A percentile compares a stretch with the other conserved stretches of the same genome.
Conservation (phyloP, 208 protist species). For the Angomonas desouzai region DNA sequence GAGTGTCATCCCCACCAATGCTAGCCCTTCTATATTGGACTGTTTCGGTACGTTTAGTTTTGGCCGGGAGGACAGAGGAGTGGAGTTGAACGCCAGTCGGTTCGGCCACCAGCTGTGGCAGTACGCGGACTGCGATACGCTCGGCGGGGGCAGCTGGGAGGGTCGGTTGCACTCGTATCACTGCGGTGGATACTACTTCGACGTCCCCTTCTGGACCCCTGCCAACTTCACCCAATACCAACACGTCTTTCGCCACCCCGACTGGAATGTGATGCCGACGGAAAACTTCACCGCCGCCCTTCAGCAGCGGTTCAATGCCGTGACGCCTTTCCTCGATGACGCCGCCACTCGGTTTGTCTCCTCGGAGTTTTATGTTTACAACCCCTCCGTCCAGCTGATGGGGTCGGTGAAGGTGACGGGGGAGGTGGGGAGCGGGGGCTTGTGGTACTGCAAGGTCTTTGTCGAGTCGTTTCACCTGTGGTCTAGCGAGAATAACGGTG, state of each 20-base stretch:
- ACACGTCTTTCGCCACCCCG: conserved; percentile 13
- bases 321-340: conserved; percentile 37
- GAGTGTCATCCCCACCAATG: conserved; percentile 9
- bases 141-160: conserved; percentile 14
- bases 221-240: not conserved
- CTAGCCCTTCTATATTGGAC: not conserved
- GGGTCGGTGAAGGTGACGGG: conserved; percentile 31
- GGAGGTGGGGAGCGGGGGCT: conserved; percentile 32
- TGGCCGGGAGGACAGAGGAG: conserved; percentile 12
- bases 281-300: not conserved
- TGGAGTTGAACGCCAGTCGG: conserved; percentile 9
- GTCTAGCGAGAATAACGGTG: conserved; percentile 22
- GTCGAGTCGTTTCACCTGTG: conserved; percentile 26
- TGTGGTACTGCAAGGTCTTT: conserved; percentile 19
- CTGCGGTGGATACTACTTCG: conserved; percentile 52
- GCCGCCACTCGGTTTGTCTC: conserved; percentile 35
- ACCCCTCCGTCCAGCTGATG: conserved; percentile 31
- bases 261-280: conserved; percentile 10
- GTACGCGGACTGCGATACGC: conserved; percentile 23
- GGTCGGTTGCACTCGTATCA: conserved; percentile 22
- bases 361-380: conserved; percentile 51
- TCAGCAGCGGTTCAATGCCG: conserved; percentile 9
- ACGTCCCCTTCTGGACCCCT: conserved; percentile 30
- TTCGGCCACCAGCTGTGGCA: conserved; percentile 16
- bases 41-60: conserved; percentile 13